Base-by-base conservation (phyloP, 768 basidiomycete species). In the Agaricus sinodeliciosus region DNA sequence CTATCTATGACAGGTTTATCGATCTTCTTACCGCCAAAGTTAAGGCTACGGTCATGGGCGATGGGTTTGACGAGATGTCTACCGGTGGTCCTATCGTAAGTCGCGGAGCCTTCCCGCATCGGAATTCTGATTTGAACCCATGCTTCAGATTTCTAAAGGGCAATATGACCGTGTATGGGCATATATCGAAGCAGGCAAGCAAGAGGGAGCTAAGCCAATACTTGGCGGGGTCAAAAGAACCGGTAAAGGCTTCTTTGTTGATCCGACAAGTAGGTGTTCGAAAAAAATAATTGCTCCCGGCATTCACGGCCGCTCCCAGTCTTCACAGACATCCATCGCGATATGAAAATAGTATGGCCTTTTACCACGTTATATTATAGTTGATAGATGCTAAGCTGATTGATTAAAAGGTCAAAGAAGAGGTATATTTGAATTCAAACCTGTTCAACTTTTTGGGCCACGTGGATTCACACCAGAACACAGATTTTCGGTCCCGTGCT, bases 401-500 rank as follows among this genome's bases (percentile, higher is more conserved):
- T 34, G 48, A 53, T n/a, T 36, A 28, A 43, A 53, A 82, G 81
- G 80, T 84, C 58, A 75, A 79, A 63, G 89, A 91, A 69, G 88
- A 90, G 75, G 84, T 76, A 64, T 62, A 18, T 54, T 41, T 34
- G 45, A 42, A 31, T 4, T 9, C 11, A 11, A 65, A 46, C 26
- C 51, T 11, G 47, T 25, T 55, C 13, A 16, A 39, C 49, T 37
- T 42, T 42, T 55, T 53, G 34, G 44, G 31, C 16, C 37, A 19
- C 26, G 56, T 43, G 63, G 51, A 55, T 47, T 52, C 43, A 45
- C 46, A 35, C 51, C 40, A 56, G 28, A 37, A 18, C 31, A 28
- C 55, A 94, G 84, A 96, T 96, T 59, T 98, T 98, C 66, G 95
- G 95, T 8, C 95, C 95, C 25, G 94, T 98, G 2, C 78, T 94